Evolutionary conservation across 2,329 filamentous ascomycete species (phyloP), one percentile per base, ranked within the genome.

Genomic region (Gnomoniopsis sp.): DNA sequence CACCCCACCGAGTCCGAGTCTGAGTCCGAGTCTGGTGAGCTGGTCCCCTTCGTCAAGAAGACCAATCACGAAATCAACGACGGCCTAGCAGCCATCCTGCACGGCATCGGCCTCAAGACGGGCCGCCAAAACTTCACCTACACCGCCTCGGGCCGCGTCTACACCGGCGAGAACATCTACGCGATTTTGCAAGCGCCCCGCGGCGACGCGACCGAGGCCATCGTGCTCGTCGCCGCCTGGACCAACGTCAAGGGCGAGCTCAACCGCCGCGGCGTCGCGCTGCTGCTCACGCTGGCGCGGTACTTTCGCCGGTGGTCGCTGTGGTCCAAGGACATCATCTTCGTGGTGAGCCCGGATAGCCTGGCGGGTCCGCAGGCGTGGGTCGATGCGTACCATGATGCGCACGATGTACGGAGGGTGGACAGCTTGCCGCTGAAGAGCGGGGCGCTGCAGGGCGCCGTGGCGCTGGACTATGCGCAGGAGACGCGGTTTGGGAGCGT

Each of bases 241-340:
- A 87, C 81, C 70, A 97, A 93, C 65, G 88, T 90, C 65, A 84
- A 91, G 57, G 87, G 84, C 26, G 82, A 88, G 65, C 75, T 93
- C 65, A 99, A 99, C 74, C 82, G 88, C 63, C 95, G 93, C 62
- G 95, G 93, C 19, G 87, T 99, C 6, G 88, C 92, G 8, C 81
- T 99, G 34, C 88, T 92, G 2, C 77, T 99, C 67, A 93, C 93
- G 0, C 75, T 99, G 65, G 90, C 91, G 30, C 86, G 95, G 65
- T 99, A 99, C 75, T 98, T 99, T 77, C 96, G 96, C 74, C 85
- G 89, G 66, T 99, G 95, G 95, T 97, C 92, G 55, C 81, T 99
- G 30, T 99, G 95, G 95, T 97, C 93, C 60, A 99, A 99, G 74
- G 95, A 99, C 72, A 96, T 99, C 65, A 93, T 99, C 59, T 86